Conservation (phyloP, 352 stramenopile species). For the Phytopythium mirpurense region DNA sequence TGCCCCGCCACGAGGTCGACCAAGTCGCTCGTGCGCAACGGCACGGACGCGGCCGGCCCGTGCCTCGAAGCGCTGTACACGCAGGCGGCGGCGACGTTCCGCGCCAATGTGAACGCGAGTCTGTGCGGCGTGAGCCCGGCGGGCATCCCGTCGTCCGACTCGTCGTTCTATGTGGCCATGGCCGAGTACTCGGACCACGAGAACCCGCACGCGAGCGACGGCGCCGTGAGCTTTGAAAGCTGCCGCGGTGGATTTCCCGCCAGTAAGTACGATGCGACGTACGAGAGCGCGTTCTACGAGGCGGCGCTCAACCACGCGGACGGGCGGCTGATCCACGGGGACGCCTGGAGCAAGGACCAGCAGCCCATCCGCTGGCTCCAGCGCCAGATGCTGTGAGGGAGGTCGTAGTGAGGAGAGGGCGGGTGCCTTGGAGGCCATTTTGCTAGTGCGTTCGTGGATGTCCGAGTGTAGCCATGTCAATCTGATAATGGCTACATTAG, state of each 20-base stretch:
- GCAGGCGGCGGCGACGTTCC: constrained; percentile 10
- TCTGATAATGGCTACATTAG: neutral
- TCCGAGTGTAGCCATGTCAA: neutral
- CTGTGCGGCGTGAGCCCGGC: constrained; percentile 32
- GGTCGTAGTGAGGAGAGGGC: too few relatives aligned
- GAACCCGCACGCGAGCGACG: constrained; percentile 21
- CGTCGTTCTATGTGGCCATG: constrained; percentile 11
- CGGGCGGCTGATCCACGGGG: constrained; percentile 17
- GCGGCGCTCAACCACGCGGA: constrained; percentile 31
- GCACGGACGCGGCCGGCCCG: constrained; percentile 1
- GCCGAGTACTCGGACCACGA: constrained; percentile 13
- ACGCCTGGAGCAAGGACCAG: constrained; percentile 15
- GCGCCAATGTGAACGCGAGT: constrained; percentile 12
- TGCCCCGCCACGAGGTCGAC: constrained; percentile 23
- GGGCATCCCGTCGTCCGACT: constrained; percentile 18
- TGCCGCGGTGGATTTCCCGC: constrained; percentile 12
- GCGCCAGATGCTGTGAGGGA: constrained; percentile 3
- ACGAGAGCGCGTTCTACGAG: constrained; percentile 19
- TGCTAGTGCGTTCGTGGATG: neutral
- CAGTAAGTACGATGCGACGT: constrained; percentile 14
- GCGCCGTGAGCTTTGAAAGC: constrained; percentile 29
- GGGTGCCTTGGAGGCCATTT: neutral
- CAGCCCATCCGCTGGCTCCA: constrained; percentile 23
- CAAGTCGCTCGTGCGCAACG: constrained; percentile 17
- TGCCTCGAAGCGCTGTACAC: constrained; percentile 23